Evolutionary conservation across 176 grass and related monocot genomes (phyloP).

Genomic region (Triticum monococcum): DNA sequence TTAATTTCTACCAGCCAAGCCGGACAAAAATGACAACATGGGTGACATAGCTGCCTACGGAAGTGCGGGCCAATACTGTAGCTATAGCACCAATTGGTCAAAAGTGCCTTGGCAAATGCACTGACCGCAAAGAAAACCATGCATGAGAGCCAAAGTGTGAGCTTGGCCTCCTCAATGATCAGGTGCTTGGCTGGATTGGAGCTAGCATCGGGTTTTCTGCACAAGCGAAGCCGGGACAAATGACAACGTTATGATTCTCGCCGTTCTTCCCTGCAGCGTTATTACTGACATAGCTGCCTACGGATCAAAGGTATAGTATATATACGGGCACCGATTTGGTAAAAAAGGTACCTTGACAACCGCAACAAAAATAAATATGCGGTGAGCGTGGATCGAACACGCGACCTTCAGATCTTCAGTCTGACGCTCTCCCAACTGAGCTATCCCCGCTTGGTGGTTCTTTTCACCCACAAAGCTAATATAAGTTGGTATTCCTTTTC

Average conservation of each 20-base stretch:
- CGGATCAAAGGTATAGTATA: neutral
- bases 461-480: accelerated
- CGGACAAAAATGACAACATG: neutral
- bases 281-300: neutral
- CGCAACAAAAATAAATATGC: neutral
- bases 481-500: no score
- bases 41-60: no score
- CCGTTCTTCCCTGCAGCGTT: no score
- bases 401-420: constrained; percentile 98
- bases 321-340: neutral
- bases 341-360: neutral
- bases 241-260: no score
- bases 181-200: no score
- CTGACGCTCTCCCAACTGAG: constrained; percentile 97
- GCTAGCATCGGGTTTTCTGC: no score
- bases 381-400: constrained; percentile 85
- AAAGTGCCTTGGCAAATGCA: neutral
- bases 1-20: neutral
- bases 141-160: neutral
- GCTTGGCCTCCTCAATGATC: no score
- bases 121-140: neutral
- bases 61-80: no score
- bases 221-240: no score
- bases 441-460: constrained; percentile 46
- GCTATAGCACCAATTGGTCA: no score